Evolutionary conservation across 192 early-diverging fungal species (phyloP), one percentile per base, ranked within the genome.

Genomic region (Thamnidium elegans): DNA sequence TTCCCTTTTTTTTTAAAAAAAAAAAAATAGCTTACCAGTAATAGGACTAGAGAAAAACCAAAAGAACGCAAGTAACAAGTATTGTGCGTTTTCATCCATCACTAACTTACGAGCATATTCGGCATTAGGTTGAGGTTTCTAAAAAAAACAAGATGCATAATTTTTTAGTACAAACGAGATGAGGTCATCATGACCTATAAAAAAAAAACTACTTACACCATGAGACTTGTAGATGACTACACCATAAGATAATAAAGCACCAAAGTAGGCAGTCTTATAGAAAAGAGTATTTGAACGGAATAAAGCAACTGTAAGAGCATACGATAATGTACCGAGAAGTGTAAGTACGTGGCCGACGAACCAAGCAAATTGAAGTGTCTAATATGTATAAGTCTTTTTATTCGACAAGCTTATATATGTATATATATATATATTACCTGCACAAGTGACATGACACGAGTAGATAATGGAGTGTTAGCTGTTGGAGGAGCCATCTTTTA

Each of bases 141-240:
- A 75, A 21, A 13, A 59, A 43, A 52, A 21, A 2, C 3, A 1
- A 43, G 7, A 1, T 7, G 17, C 23, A 65, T 46, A 46, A 30
- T 58, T 32, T 58, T 36, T 64, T 19, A 55, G 44, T 45, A 13
- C 11, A 44, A n/a, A 8, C 21, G 55, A n/a, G 46, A 17, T 58
- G 36, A 77, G 52, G 39, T 21, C 63, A 60, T 55, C 7, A 8
- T 55, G 4, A 54, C 14, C 7, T 55, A 7, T 55, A 36, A 26
- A 39, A 36, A 36, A 39, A 42, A 54, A 19, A 44, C n/a, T n/a
- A 81, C 84, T 84, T 80, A 90, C 88, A 32, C 89, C 89, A 68
- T 87, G 83, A 26, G 85, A 80, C 70, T 90, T 92, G 75, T 87
- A 89, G 59, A 92, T 76, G 46, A 93, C 89, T 47, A 93, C 87